phyloP scores from a whole-genome alignment of 257 asterid genomes.

The Ligustrum vulgare region DNA sequence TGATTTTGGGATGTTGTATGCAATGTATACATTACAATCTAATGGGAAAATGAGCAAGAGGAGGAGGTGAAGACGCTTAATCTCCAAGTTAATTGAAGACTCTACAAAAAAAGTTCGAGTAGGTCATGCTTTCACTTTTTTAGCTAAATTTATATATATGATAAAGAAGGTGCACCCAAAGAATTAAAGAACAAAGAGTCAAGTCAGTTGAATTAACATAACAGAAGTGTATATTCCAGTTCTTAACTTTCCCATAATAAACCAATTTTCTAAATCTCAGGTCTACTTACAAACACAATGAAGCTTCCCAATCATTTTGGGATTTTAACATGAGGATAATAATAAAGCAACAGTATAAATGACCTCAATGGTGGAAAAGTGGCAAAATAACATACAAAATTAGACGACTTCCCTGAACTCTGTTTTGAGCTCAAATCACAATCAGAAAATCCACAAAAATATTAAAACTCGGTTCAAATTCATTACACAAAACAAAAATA shows the following conservation, averaged over 20 bases:
- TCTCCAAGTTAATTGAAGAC: not conserved
- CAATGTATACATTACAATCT: not conserved
- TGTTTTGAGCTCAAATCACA: constrained; percentile 37
- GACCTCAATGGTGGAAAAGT: too few species aligned
- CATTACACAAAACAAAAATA: not conserved
- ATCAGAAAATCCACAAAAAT: not conserved
- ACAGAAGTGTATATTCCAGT: not conserved
- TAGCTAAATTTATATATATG: not conserved
- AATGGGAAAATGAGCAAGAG: not conserved
- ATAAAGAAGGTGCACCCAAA: not conserved
- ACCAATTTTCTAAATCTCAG: constrained; percentile 1
- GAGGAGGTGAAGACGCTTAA: not conserved
- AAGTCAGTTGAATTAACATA: not conserved
- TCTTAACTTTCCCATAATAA: constrained; percentile 9
- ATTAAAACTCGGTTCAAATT: not conserved
- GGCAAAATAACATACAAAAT: too few species aligned
- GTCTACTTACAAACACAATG: not conserved
- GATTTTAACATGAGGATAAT: not conserved
- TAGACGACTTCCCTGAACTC: constrained; percentile 98
- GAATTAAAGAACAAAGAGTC: too few species aligned
- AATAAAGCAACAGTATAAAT: constrained; percentile 44
- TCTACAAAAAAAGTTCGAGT: not conserved
- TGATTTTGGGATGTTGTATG: not conserved
- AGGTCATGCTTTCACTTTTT: not conserved
- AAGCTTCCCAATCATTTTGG: constrained; percentile 7